Percentiles rank a stretch among this genome's conserved stretches.
Evolutionary conservation across 2,329 filamentous ascomycete genomes (phyloP).

Genomic region (Acarospora socialis): DNA sequence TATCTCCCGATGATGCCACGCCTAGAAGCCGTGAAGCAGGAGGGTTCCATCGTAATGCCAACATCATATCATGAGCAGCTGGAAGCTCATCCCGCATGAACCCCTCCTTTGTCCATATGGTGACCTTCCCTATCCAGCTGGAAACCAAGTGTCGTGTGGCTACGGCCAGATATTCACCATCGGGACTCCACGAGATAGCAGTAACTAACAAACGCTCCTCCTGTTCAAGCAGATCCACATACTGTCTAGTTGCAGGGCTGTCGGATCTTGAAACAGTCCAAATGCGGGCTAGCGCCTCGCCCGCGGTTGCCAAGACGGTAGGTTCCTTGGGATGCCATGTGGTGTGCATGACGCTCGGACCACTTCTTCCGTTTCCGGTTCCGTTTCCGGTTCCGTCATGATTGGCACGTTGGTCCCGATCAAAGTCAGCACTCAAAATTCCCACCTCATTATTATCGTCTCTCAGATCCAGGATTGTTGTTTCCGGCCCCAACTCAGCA

Average conservation of each 20-base stretch:
- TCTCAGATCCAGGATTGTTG: constrained; percentile 27
- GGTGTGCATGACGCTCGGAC: constrained; percentile 27
- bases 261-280: constrained; percentile 26
- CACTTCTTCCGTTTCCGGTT: background rate
- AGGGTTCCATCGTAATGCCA: constrained; percentile 13
- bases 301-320: constrained; percentile 27
- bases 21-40: constrained; percentile 12
- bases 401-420: background rate
- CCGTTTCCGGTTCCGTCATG: background rate
- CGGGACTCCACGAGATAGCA: constrained; percentile 31
- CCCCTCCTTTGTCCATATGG: constrained; percentile 30
- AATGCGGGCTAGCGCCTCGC: constrained; percentile 31
- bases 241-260: constrained; percentile 13
- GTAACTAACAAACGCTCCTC: constrained; percentile 26
- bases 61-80: constrained; percentile 21
- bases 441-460: constrained; percentile 23
- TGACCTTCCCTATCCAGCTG: constrained; percentile 24
- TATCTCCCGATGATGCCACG: constrained; percentile 14
- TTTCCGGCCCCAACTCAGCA: constrained; percentile 30
- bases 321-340: constrained; percentile 32
- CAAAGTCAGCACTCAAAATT: too few relatives aligned
- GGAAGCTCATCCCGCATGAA: constrained; percentile 31
- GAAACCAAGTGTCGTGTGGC: constrained; percentile 28
- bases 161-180: constrained; percentile 31
- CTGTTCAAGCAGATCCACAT: constrained; percentile 25